Percentiles rank a stretch among this genome's conserved stretches.
These are phyloP conservation scores for Kluyveromyces nonfermentans DNA, from an alignment of 805 yeast species.

Conservation along the genomic window DNA sequence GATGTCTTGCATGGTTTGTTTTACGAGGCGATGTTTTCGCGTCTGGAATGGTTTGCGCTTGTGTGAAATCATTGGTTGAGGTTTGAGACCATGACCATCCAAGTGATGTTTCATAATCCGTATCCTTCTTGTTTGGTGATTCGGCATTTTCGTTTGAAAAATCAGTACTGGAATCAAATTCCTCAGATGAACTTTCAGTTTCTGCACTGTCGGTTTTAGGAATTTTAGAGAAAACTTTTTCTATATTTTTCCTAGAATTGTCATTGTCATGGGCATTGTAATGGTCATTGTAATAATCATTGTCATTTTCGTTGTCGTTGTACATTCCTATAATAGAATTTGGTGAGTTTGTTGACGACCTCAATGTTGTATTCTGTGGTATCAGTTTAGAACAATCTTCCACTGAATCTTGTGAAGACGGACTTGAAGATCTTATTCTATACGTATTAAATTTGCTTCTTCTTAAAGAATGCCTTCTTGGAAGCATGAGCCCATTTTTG, in stretches of 20 bases:
- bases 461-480: conserved; percentile 30
- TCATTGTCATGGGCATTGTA: not conserved
- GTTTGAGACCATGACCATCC: not conserved
- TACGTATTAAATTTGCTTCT: conserved; percentile 45
- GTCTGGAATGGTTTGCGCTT: not conserved
- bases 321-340: conserved; percentile 3
- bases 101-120: not conserved
- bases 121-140: not conserved
- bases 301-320: not conserved
- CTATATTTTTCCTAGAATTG: not conserved
- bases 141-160: conserved; percentile 10
- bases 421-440: conserved; percentile 30
- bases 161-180: conserved; percentile 2
- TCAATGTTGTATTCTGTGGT: not conserved
- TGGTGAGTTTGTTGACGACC: not conserved
- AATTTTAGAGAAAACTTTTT: not conserved
- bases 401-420: not conserved
- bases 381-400: not conserved
- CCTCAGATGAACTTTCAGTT: not conserved
- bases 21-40: conserved; percentile 2
- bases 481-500: conserved; percentile 21
- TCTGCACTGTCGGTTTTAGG: not conserved
- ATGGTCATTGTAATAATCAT: not conserved
- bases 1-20: conserved; percentile 7
- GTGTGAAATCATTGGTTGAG: conserved; percentile 7